Evolutionary conservation across 2,329 filamentous ascomycete genomes (phyloP).

Genomic region (Nigrograna mackinnonii): DNA sequence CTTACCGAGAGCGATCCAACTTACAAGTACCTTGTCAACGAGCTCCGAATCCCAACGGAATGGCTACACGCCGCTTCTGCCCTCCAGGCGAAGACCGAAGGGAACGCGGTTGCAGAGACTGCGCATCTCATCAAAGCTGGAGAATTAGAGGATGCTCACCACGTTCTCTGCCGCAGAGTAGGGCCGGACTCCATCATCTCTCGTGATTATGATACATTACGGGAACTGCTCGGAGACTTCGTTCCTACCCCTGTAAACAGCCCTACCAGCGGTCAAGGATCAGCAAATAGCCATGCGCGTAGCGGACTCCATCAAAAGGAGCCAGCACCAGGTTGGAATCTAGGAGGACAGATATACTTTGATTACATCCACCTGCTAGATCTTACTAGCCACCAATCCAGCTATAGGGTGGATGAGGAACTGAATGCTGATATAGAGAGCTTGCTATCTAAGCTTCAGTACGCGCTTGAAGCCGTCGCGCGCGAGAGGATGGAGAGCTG

Average conservation of each 20-base stretch:
- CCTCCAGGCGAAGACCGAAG: conserved; percentile 74
- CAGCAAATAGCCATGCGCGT: conserved; percentile 9
- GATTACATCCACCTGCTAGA: conserved; percentile 60
- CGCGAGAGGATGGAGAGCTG: conserved; percentile 45
- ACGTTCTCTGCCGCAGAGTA: conserved; percentile 77
- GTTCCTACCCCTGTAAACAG: conserved; percentile 49
- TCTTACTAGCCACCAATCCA: conserved; percentile 29
- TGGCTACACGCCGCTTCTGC: conserved; percentile 93
- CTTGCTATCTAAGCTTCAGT: conserved; percentile 38
- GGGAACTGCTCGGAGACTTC: conserved; percentile 73
- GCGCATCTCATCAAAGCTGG: conserved; percentile 77
- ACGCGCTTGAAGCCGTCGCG: conserved; percentile 40
- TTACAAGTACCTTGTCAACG: conserved; percentile 64
- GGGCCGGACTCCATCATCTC: conserved; percentile 83
- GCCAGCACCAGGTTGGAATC: conserved; percentile 71
- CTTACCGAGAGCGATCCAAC: conserved; percentile 59
- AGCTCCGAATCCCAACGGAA: conserved; percentile 69
- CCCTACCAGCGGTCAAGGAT: conserved; percentile 13
- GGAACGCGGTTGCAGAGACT: conserved; percentile 62
- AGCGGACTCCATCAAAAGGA: conserved; percentile 17
- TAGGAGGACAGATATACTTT: conserved; percentile 79
- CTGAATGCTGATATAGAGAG: conserved; percentile 30
- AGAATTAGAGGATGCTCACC: conserved; percentile 79
- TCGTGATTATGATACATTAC: conserved; percentile 73
- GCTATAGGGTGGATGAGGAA: conserved; percentile 33